Base-by-base conservation (phyloP, 495 filamentous ascomycete species). In the Aspergillus cavernicola region DNA sequence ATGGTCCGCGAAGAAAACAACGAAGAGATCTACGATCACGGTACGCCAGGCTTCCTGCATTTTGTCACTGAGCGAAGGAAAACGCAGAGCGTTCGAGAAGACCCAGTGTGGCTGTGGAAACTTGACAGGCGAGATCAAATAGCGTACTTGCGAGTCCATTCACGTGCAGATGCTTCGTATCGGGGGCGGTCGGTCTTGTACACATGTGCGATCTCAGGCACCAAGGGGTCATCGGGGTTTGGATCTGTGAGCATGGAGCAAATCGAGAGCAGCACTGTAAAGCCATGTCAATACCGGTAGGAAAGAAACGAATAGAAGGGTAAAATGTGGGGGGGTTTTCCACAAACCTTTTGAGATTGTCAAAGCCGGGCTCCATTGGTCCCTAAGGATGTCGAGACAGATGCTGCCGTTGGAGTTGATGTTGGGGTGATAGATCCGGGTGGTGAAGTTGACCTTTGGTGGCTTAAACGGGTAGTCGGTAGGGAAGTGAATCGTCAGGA, bases 391-490 rank as follows among this genome's bases (percentile, higher is more conserved):
- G 67, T 98, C 93, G 63, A 98, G 77, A 74, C 93, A 98, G 76
- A 98, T 98, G 72, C 90, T 96, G 69, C 93, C 93, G 69, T 98
- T 98, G 58, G 90, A 95, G 81, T 98, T 98, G 90, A 98, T 98
- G 76, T 98, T 98, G 65, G 93, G 93, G 79, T 98, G 93, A 70
- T 98, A 97, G 80, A 98, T 97, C 64, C 93, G 85, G 47, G 93
- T 98, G 56, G 89, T 97, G 82, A 98, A 98, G 85, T 97, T 97
- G 75, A 98, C 93, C 83, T 98, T 98, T 49, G 93, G 93, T 35
- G 93, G 95, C 84, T 98, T 98, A 84, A 98, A 98, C 4, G 93
- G 93, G 74, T 98, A 98, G 80, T 98, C 93, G 78, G 93, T 98
- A 57, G 93, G 93, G 82, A 98, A 98, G 77, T 96, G 89, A 65